These are phyloP conservation scores for Scedosporium aurantiacum DNA, from an alignment of 2,329 filamentous ascomycete species.

Conservation along the genomic window DNA sequence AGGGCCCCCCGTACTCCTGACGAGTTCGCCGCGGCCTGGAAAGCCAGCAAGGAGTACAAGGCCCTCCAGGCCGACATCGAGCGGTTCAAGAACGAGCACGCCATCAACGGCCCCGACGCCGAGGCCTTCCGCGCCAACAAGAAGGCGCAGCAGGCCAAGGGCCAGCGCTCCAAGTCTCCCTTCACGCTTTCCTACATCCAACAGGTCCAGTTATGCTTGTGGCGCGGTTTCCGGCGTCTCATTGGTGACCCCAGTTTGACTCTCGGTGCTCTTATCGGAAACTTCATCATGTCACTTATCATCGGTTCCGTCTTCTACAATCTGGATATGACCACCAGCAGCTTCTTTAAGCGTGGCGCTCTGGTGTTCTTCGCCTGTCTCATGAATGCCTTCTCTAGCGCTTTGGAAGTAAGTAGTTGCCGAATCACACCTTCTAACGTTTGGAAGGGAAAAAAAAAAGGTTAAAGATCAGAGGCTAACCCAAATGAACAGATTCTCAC, in stretches of 20 bases:
- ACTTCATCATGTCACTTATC: conserved; percentile 66
- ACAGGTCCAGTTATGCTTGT: conserved; percentile 69
- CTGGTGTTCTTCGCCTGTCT: conserved; percentile 81
- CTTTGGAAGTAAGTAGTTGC: conserved; percentile 51
- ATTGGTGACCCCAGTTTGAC: conserved; percentile 67
- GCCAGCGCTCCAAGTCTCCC: conserved; percentile 58
- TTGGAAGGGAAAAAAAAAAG: no score
- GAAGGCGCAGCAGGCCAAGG: conserved; percentile 43
- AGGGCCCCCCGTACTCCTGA: conserved; percentile 48
- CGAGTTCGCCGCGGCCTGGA: conserved; percentile 50
- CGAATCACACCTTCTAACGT: no score
- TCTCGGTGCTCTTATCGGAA: conserved; percentile 56
- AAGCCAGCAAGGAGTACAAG: conserved; percentile 35
- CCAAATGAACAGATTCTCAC: conserved; percentile 55
- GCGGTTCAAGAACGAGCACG: conserved; percentile 37
- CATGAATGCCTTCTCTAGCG: conserved; percentile 73
- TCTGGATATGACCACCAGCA: conserved; percentile 49
- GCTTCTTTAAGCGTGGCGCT: conserved; percentile 70
- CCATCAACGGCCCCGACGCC: conserved; percentile 44
- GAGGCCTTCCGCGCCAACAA: conserved; percentile 44
- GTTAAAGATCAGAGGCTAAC: conserved; percentile 4
- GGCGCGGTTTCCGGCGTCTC: conserved; percentile 69
- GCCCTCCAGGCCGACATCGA: conserved; percentile 38
- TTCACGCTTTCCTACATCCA: conserved; percentile 70
- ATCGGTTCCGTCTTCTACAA: conserved; percentile 76